Percentiles rank a stretch among this genome's conserved stretches.
Conservation (phyloP, 2,329 filamentous ascomycete species). For the Thermoascus crustaceus region DNA sequence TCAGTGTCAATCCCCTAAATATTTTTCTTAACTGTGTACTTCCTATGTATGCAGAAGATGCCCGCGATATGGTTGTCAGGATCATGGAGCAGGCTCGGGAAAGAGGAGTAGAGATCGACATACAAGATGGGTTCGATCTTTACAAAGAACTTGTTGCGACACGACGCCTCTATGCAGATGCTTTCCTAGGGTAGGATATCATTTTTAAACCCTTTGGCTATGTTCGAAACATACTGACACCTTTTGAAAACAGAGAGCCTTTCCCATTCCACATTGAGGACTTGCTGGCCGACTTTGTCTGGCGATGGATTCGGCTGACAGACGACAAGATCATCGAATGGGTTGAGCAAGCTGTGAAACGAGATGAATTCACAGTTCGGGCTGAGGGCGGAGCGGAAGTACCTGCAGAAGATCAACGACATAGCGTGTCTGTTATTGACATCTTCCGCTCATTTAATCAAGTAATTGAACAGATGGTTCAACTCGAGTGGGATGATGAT, state of each 20-base stretch:
- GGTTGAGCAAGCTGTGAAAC: constrained; percentile 83
- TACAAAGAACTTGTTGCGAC: constrained; percentile 85
- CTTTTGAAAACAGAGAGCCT: constrained; percentile 37
- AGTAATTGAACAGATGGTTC: constrained; percentile 74
- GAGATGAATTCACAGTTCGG: constrained; percentile 76
- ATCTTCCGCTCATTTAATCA: constrained; percentile 92
- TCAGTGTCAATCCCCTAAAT: constrained; percentile 50
- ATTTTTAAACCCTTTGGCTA: not conserved
- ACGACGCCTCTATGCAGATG: constrained; percentile 68
- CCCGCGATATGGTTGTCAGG: constrained; percentile 70
- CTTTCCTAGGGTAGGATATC: constrained; percentile 52
- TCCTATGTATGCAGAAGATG: constrained; percentile 84
- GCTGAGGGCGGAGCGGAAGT: constrained; percentile 55
- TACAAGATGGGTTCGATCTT: constrained; percentile 89
- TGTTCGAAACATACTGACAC: not conserved
- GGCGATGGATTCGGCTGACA: constrained; percentile 82
- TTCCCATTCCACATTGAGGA: constrained; percentile 87
- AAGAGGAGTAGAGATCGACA: constrained; percentile 64
- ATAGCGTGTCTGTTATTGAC: constrained; percentile 89
- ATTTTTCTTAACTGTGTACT: constrained; percentile 77
- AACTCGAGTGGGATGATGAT: constrained; percentile 87
- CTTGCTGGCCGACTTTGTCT: constrained; percentile 83
- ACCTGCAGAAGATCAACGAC: constrained; percentile 70
- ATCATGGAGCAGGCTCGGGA: constrained; percentile 68
- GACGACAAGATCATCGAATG: constrained; percentile 73